phyloP scores from a whole-genome alignment of 1,284 basidiomycete genomes.

The Blastosporella zonata region DNA sequence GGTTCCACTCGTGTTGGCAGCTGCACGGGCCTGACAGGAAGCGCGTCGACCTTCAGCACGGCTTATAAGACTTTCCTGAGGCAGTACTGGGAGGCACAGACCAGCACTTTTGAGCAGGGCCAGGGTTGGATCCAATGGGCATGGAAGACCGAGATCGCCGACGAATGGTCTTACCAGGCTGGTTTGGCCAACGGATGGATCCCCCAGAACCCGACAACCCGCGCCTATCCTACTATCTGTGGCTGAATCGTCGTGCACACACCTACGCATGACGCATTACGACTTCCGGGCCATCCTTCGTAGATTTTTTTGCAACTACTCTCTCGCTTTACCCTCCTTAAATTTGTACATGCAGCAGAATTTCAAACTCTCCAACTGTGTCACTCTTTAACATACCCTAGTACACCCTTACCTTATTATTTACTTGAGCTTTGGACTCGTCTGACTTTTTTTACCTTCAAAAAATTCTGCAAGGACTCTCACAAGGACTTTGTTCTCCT shows the following conservation, averaged over 20 bases:
- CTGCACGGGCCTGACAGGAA: conserved; percentile 74
- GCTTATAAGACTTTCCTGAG: conserved; percentile 84
- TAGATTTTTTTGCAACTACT: background rate
- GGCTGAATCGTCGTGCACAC: conserved; percentile 21
- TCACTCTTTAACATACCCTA: conserved; percentile 1
- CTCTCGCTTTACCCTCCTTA: conserved; percentile 1
- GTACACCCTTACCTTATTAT: background rate
- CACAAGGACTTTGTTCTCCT: too few species aligned
- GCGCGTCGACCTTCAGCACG: conserved; percentile 66
- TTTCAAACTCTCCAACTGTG: background rate
- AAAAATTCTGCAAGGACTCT: too few species aligned
- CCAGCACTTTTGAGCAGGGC: conserved; percentile 65
- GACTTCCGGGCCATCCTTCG: background rate
- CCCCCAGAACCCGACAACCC: conserved; percentile 47
- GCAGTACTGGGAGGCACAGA: conserved; percentile 85
- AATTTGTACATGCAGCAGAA: background rate
- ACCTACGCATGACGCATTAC: background rate
- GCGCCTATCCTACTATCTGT: conserved; percentile 40
- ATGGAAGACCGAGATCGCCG: conserved; percentile 68
- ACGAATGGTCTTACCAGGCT: conserved; percentile 77
- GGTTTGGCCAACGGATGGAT: conserved; percentile 85
- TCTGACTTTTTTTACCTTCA: too few species aligned
- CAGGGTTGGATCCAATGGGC: conserved; percentile 76
- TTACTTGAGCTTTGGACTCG: too few species aligned
- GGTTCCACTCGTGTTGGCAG: conserved; percentile 68